Conservation (phyloP, 768 basidiomycete genomes). For the Psilocybe sp. region DNA sequence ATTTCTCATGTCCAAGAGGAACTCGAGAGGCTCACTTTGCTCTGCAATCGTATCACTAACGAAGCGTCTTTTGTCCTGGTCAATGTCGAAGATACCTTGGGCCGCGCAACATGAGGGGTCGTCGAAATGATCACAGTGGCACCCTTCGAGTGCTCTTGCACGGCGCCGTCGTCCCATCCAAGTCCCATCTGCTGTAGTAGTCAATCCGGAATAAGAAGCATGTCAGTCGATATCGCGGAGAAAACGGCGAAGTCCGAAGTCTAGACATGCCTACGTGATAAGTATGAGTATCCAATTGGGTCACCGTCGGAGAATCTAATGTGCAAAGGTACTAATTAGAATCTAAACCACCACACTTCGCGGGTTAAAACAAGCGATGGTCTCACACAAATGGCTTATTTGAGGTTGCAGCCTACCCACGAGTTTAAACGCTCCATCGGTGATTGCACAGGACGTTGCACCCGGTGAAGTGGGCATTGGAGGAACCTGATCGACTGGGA, state of each 20-base stretch:
- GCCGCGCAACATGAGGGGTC: slow-evolving; percentile 31
- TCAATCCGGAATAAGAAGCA: slow-evolving; percentile 19
- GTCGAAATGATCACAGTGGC: slow-evolving; percentile 34
- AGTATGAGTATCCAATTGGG: slow-evolving; percentile 51
- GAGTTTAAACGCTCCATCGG: too few species aligned
- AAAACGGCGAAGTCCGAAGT: too few species aligned
- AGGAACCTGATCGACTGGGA: too few species aligned
- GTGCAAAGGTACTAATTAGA: not conserved
- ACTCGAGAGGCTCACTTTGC: slow-evolving; percentile 26
- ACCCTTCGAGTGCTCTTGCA: slow-evolving; percentile 41
- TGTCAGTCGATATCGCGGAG: too few species aligned
- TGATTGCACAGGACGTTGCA: too few species aligned
- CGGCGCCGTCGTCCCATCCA: slow-evolving; percentile 43
- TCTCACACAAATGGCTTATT: slow-evolving; percentile 44
- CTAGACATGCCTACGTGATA: slow-evolving; percentile 29
- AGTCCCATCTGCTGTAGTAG: slow-evolving; percentile 46
- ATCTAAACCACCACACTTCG: not conserved
- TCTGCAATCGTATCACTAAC: slow-evolving; percentile 34
- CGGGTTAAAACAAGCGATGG: slow-evolving; percentile 4
- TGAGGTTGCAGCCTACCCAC: slow-evolving; percentile 36
- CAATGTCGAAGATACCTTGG: slow-evolving; percentile 30
- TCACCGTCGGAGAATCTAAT: slow-evolving; percentile 48
- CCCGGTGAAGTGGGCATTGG: too few species aligned
- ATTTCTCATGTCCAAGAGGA: not conserved
- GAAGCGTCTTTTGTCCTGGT: slow-evolving; percentile 26